phyloP scores from a whole-genome alignment of 1,284 basidiomycete genomes.

The Ceratobasidium sp. region DNA sequence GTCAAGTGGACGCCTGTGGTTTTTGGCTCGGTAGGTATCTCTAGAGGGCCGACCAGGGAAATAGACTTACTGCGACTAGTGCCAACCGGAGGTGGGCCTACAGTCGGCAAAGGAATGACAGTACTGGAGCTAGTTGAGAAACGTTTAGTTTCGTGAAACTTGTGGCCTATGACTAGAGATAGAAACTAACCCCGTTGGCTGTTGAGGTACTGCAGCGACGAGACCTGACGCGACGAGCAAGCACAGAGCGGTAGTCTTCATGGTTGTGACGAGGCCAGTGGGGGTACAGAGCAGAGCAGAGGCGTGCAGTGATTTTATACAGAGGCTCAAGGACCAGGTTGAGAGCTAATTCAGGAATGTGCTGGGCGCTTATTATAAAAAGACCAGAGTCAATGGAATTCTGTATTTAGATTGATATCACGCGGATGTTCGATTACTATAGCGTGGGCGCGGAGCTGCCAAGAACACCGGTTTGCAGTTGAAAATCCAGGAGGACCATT shows the following conservation, averaged over 20 bases:
- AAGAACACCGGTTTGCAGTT: neutral
- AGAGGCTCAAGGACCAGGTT: neutral
- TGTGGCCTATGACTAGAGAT: neutral
- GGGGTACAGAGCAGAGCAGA: neutral
- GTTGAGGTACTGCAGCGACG: slow-evolving; percentile 26
- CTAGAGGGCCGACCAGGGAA: neutral
- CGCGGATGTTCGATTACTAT: neutral
- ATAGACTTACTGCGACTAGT: slow-evolving; percentile 1
- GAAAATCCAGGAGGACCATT: neutral
- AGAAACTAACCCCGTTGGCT: neutral
- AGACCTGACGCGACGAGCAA: slow-evolving; percentile 33
- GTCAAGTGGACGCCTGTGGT: neutral
- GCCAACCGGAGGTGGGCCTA: neutral
- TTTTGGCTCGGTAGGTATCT: neutral
- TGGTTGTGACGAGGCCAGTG: neutral
- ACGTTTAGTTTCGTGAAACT: neutral
- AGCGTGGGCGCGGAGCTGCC: neutral
- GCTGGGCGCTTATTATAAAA: slow-evolving; percentile 3
- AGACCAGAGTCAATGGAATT: neutral
- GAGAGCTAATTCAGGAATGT: neutral
- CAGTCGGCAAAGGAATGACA: neutral
- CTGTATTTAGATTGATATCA: slow-evolving; percentile 7
- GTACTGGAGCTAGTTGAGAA: neutral
- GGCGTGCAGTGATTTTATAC: neutral
- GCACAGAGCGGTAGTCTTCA: slow-evolving; percentile 19